Percentiles rank a stretch among this genome's conserved stretches.
These are phyloP conservation scores for Penicillium riverlandense DNA, from an alignment of 495 filamentous ascomycete genomes.

Conservation along the genomic window DNA sequence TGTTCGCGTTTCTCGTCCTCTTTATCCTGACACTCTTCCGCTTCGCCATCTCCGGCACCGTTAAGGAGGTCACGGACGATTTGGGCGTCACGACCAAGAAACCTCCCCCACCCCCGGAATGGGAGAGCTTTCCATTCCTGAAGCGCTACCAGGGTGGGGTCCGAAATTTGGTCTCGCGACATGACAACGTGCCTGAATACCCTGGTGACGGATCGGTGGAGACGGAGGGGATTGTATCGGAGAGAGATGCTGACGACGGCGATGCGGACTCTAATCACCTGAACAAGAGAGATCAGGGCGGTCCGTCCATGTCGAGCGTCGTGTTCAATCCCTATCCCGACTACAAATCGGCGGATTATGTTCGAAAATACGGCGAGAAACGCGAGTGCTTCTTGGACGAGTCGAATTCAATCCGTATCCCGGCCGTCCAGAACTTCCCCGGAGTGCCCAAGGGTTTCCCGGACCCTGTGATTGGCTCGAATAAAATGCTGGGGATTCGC, in stretches of 20 bases:
- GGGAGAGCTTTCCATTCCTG: slow-evolving; percentile 78
- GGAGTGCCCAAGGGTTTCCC: slow-evolving; percentile 79
- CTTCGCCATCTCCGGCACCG: slow-evolving; percentile 57
- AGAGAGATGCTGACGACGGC: slow-evolving; percentile 2
- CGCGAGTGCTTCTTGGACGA: slow-evolving; percentile 71
- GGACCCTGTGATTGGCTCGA: slow-evolving; percentile 71
- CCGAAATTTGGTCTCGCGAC: slow-evolving; percentile 51
- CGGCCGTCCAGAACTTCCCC: slow-evolving; percentile 58
- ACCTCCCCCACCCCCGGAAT: slow-evolving; percentile 45
- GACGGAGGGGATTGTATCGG: slow-evolving; percentile 14
- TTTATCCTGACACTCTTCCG: slow-evolving; percentile 67
- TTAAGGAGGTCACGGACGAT: slow-evolving; percentile 51
- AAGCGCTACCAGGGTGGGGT: slow-evolving; percentile 81
- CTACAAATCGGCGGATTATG: slow-evolving; percentile 54
- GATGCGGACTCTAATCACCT: slow-evolving; percentile 17
- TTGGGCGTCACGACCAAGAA: slow-evolving; percentile 43
- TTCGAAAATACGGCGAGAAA: slow-evolving; percentile 52
- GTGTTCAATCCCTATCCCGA: slow-evolving; percentile 63
- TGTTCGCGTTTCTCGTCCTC: slow-evolving; percentile 60
- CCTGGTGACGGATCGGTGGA: slow-evolving; percentile 42
- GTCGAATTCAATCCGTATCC: slow-evolving; percentile 53
- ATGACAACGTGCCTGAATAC: slow-evolving; percentile 67
- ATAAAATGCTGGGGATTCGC: slow-evolving; percentile 69
- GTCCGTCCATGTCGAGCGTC: slow-evolving; percentile 38
- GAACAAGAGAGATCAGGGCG: slow-evolving; percentile 13